Base-by-base conservation (phyloP, 2,329 filamentous ascomycete species). In the Trichophyton schoenleinii region DNA sequence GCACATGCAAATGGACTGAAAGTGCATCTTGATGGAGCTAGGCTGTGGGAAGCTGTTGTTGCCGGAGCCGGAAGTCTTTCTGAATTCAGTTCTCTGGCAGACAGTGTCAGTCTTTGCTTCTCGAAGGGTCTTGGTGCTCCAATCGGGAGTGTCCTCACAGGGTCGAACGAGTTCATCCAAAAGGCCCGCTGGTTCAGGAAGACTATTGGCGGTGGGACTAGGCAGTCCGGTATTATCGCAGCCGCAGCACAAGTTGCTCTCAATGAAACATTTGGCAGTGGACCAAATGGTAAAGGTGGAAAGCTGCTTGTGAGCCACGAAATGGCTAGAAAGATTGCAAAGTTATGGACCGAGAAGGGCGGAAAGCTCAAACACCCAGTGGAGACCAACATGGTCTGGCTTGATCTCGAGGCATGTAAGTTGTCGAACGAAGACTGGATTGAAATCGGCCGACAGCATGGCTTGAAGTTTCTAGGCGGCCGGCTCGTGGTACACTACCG, bases 381-480 rank as follows among this genome's bases (percentile, higher is more conserved):
- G 1, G 86, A 95, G 70, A 95, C 90, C n/a, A 95, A 95, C 74
- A 95, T 95, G 88, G 83, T 89, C 38, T 95, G 89, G 89, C 69
- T 95, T 62, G 86, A 95, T 71, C 76, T 94, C 15, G 80, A 83
- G 34, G 80, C 80, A 0, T 81, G 82, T 9, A 81, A 82, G 0
- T 71, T 86, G 36, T 74, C 77, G 2, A 70, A 70, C 3, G 78
- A 81, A 59, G 77, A 80, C 46, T 81, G 85, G 63, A 78, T 81
- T 8, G 75, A 78, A 61, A 72, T 81, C 42, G 84, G 79, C 1
- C 73, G 81, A 64, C 78, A 81, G 67, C 78, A 81, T 60, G 85
- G 85, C 0, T 66, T 89, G 61, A 79, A 75, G 64, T 69, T 86
- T 13, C 66, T 77, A 8, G 82, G 82, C 36, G 81, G 81, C 2